Evolutionary conservation across 106 monocot genomes (phyloP), one percentile per base, ranked within the genome.

Genomic region (Iris macrosiphon): DNA sequence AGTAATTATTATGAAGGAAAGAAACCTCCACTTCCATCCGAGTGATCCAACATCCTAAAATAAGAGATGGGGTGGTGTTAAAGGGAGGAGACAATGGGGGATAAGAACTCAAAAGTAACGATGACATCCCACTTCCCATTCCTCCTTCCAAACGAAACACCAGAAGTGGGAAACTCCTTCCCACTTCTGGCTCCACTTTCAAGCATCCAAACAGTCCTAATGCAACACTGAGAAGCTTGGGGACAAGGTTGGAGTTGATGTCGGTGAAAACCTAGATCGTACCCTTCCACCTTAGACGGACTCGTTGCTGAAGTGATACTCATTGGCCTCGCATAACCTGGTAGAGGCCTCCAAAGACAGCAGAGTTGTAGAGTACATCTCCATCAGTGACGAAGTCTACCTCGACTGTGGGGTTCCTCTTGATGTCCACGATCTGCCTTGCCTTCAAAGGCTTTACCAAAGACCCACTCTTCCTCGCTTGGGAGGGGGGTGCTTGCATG

Each of bases 301-400:
- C 72, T 75, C 63, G 54, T 95, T 85, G 7, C 94, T 89, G n/a
- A 89, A 84, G 55, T 89, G 75, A 21, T 89, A 49, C 85, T 95
- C 94, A 19, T 89, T 56, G 3, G 94, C 94, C 79, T 95, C 94
- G 64, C 85, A 84, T 68, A 89, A 81, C 69, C 89, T 89, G 2
- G 94, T 95, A 15, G 94, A 95, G 10, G 94, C 94, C 13, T 89
- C 89, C 85, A 29, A 89, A 85, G 24, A 95, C 94, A 2, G 94
- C 89, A 18, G 94, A 89, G 18, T 89, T 65, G 61, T 81, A 85
- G 20, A 94, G 62, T 6, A 6, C n/a, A n/a, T n/a, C n/a, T n/a
- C n/a, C n/a, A n/a, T n/a, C n/a, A 7, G 89, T 70, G 28, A 84
- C 63, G 8, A 95, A 76, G 62, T 95, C 94, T 21, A 95, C 94